Conservation (phyloP, 2,329 filamentous ascomycete genomes). For the Diplocarpon rosae region DNA sequence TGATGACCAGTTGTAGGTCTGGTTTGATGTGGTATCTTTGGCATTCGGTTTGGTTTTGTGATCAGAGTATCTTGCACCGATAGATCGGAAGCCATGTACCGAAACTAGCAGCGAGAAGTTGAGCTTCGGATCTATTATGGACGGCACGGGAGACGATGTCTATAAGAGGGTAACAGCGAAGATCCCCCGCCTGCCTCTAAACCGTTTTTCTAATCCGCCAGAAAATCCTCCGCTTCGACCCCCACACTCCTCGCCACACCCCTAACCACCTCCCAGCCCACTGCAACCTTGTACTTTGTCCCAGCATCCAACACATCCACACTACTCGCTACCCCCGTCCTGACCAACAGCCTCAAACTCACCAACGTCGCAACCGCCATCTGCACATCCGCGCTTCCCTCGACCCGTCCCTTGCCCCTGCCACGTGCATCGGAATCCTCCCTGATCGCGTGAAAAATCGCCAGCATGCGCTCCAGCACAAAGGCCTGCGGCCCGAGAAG, state of each 20-base stretch:
- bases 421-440: conserved; percentile 28
- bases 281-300: conserved; percentile 67
- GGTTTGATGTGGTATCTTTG: too few relatives aligned
- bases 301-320: conserved; percentile 57
- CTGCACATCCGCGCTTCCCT: conserved; percentile 40
- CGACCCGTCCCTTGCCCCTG: conserved; percentile 9
- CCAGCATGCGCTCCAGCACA: conserved; percentile 65
- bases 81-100: too few relatives aligned
- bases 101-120: too few relatives aligned
- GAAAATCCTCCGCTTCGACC: conserved; percentile 69
- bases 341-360: conserved; percentile 57
- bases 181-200: too few relatives aligned
- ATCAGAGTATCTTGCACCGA: too few relatives aligned
- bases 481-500: conserved; percentile 69
- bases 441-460: conserved; percentile 61
- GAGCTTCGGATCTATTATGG: too few relatives aligned
- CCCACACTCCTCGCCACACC: conserved; percentile 61
- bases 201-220: too few relatives aligned
- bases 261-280: conserved; percentile 66
- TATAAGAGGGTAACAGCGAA: too few relatives aligned
- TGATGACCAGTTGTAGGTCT: too few relatives aligned
- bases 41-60: too few relatives aligned
- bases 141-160: too few relatives aligned
- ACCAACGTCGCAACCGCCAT: conserved; percentile 62
- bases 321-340: conserved; percentile 42